Base-by-base conservation (phyloP, 225 moss, liverwort and hornwort species). In the Marchantia paleacea region DNA sequence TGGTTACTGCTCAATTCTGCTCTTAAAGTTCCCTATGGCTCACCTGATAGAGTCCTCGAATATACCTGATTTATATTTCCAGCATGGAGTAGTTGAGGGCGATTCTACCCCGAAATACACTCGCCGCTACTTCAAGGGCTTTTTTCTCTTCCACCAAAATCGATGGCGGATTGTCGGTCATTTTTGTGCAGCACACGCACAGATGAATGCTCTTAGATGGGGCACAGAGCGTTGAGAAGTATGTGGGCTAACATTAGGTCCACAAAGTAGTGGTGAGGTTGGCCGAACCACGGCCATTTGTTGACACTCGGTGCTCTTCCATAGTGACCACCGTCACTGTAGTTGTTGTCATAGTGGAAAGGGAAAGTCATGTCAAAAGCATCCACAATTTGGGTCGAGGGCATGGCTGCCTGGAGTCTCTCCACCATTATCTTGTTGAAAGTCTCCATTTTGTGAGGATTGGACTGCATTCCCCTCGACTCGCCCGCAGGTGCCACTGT, bases 341-440 rank as follows among this genome's bases (percentile, higher is more conserved):
- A 81, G 39, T 88, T 80, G 79, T 86, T 86, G 22, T 82, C 75
- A 55, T 75, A 84, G 39, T 83, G 84, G 66, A 72, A 86, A 64
- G 84, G 89, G 52, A 86, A 85, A 12, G 86, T 89, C 68, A 86
- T 26, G 63, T 89, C 86, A 75, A 82, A 85, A 10, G 82, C 80
- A 39, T 89, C 86, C 65, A 86, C 77, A 58, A 84, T 78, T 11
- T 64, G 73, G 3, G 66, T 26, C 22, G 84, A 77, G 10, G 83
- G 81, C 10, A 73, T 52, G 20, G 81, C 78, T 66, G 75, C 24
- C 22, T 75, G 75, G 49, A 86, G 64, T 30, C 61, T 80, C 84
- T 96, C 92, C 22, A 87, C 85, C 75, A 90, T 82, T 10, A 96
- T 84, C 7, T 76, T 69, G 16, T 94, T 92, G 81, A 68, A 85